phyloP scores from a whole-genome alignment of 768 basidiomycete genomes.

The Leccinum uliginosum region DNA sequence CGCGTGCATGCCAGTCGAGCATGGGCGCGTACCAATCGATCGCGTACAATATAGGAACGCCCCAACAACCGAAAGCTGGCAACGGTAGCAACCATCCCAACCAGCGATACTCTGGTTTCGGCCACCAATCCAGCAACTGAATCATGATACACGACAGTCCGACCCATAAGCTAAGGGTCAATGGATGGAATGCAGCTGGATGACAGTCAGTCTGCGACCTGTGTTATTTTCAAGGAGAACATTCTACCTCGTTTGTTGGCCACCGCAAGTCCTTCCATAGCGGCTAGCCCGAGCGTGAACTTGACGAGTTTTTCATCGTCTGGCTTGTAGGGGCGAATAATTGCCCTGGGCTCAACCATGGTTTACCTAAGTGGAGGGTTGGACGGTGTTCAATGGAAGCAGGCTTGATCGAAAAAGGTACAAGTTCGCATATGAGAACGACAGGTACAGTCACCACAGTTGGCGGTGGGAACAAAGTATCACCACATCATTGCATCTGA shows the following conservation, averaged over 20 bases:
- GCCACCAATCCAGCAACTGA: conserved; percentile 66
- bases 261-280: conserved; percentile 61
- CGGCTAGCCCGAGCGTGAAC: conserved; percentile 61
- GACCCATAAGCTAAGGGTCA: conserved; percentile 60
- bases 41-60: conserved; percentile 59
- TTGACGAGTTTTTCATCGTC: conserved; percentile 57
- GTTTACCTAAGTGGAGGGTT: background rate
- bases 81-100: conserved; percentile 54
- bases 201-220: background rate
- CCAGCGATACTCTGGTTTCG: conserved; percentile 39
- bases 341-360: conserved; percentile 42
- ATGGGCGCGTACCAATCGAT: conserved; percentile 58
- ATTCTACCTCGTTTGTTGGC: conserved; percentile 59
- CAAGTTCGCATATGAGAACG: conserved; percentile 8
- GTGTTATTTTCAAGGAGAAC: background rate
- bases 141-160: conserved; percentile 55
- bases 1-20: background rate
- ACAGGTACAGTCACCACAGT: background rate
- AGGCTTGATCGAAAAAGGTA: background rate
- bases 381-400: background rate
- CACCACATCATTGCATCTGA: too few relatives aligned
- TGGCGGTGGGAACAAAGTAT: too few relatives aligned
- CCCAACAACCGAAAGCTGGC: conserved; percentile 62
- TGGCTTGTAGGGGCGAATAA: conserved; percentile 49
- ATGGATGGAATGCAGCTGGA: conserved; percentile 52